These are phyloP conservation scores for Rhodotorula glutinis DNA, from an alignment of 1,284 basidiomycete species.

Conservation along the genomic window DNA sequence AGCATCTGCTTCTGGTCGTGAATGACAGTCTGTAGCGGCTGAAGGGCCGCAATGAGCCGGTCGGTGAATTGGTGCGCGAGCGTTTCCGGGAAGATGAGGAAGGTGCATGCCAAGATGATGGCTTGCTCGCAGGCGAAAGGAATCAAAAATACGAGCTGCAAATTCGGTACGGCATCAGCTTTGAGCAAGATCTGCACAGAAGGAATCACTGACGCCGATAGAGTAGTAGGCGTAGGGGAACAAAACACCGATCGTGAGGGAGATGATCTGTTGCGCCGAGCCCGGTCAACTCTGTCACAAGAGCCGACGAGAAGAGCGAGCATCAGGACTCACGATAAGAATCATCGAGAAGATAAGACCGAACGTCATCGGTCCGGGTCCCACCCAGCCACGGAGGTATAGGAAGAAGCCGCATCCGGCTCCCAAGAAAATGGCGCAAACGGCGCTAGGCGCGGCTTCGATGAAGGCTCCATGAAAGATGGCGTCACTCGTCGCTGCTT, in stretches of 20 bases:
- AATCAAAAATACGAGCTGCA: slow-evolving; percentile 32
- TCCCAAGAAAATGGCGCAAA: slow-evolving; percentile 33
- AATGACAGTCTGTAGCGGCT: slow-evolving; percentile 26
- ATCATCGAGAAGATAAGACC: slow-evolving; percentile 21
- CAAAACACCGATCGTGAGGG: slow-evolving; percentile 28
- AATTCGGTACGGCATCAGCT: not conserved
- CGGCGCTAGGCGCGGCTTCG: slow-evolving; percentile 23
- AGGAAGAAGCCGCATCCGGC: slow-evolving; percentile 31
- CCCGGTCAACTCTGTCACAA: too few species aligned
- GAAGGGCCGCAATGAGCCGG: slow-evolving; percentile 34
- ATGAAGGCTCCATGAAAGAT: slow-evolving; percentile 33
- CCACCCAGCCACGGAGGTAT: slow-evolving; percentile 29
- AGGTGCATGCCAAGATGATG: slow-evolving; percentile 32
- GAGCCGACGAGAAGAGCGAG: too few species aligned
- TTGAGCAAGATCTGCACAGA: not conserved
- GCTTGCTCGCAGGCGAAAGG: slow-evolving; percentile 35
- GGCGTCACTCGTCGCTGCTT: not conserved
- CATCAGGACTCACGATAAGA: not conserved
- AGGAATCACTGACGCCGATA: slow-evolving; percentile 16
- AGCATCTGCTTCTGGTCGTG: slow-evolving; percentile 30
- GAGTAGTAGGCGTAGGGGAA: slow-evolving; percentile 37
- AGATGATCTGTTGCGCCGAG: slow-evolving; percentile 21
- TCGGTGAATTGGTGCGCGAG: slow-evolving; percentile 40
- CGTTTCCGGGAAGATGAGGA: slow-evolving; percentile 40
- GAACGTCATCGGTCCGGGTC: slow-evolving; percentile 21